Evolutionary conservation across 345 rosid genomes (phyloP).

Genomic region (Durio zibethinus): DNA sequence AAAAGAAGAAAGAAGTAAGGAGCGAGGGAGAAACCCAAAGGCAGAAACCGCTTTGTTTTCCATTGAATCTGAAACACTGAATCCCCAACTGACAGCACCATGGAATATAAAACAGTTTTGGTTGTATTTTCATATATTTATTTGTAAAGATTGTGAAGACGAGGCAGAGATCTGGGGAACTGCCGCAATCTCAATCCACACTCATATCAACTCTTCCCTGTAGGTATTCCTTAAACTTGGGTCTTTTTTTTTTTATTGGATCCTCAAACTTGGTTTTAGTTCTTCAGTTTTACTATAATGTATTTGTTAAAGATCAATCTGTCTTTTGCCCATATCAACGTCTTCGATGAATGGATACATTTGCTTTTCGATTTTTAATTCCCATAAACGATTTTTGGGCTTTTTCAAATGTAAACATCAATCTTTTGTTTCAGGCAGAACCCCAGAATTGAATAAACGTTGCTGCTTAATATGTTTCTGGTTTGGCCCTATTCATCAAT

Average conservation of each 20-base stretch:
- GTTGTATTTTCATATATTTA: too few relatives aligned
- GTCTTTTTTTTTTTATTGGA: too few relatives aligned
- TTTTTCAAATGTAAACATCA: background rate
- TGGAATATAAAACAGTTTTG: background rate
- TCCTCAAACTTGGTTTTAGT: background rate
- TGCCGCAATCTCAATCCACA: conserved; percentile 1
- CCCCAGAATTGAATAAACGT: background rate
- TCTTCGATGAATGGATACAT: background rate
- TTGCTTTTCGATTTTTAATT: background rate
- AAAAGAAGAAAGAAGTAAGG: background rate
- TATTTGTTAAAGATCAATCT: conserved; percentile 5
- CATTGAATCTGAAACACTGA: conserved; percentile 16
- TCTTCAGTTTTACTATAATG: background rate
- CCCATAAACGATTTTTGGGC: background rate
- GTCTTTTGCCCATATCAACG: background rate
- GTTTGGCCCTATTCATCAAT: background rate
- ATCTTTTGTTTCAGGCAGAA: background rate
- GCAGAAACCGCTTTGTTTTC: background rate
- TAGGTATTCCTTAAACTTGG: conserved; percentile 1
- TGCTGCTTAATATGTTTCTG: background rate
- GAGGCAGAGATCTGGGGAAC: conserved; percentile 11
- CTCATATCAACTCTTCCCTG: background rate
- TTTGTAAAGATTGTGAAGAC: background rate
- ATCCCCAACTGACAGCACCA: background rate
- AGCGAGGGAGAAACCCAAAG: background rate